A percentile compares a stretch with the other conserved stretches of the same genome.
phyloP scores from a whole-genome alignment of 805 yeast species.

The Starmerella etchellsii region DNA sequence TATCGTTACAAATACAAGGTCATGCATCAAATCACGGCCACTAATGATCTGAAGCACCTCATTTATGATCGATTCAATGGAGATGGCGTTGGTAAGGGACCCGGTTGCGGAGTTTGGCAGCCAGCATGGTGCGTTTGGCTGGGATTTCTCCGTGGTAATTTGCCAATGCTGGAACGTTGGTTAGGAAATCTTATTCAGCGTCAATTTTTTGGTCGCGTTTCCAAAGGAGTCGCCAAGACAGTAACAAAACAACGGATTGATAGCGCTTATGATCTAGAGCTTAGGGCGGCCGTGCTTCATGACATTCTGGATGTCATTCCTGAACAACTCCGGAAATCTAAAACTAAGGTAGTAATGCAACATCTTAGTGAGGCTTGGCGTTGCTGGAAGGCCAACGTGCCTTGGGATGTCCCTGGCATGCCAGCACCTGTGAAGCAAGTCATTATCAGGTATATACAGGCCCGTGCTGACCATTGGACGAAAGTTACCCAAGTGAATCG shows the following conservation, averaged over 20 bases:
- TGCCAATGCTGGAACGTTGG: slow-evolving; percentile 91
- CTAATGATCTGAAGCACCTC: slow-evolving; percentile 89
- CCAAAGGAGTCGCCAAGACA: slow-evolving; percentile 84
- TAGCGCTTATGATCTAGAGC: slow-evolving; percentile 84
- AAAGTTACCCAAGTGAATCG: slow-evolving; percentile 86
- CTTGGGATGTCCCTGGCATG: slow-evolving; percentile 95
- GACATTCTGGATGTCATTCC: slow-evolving; percentile 97
- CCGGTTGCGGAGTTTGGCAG: slow-evolving; percentile 99
- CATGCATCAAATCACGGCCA: slow-evolving; percentile 94
- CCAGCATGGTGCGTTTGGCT: slow-evolving; percentile 98
- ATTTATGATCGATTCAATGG: slow-evolving; percentile 74
- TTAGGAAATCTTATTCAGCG: slow-evolving; percentile 78
- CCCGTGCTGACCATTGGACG: slow-evolving; percentile 95
- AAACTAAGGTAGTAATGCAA: slow-evolving; percentile 75
- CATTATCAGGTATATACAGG: slow-evolving; percentile 78
- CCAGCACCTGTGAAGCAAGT: slow-evolving; percentile 82
- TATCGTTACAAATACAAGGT: slow-evolving; percentile 94
- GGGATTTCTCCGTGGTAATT: slow-evolving; percentile 76
- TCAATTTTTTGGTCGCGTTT: slow-evolving; percentile 90
- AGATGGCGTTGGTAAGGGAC: slow-evolving; percentile 80
- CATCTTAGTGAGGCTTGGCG: slow-evolving; percentile 98
- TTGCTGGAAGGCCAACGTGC: slow-evolving; percentile 98
- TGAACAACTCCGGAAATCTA: slow-evolving; percentile 76
- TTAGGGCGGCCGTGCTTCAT: slow-evolving; percentile 87
- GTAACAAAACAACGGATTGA: slow-evolving; percentile 93